These are phyloP conservation scores for Naganishia friedmannii DNA, from an alignment of 768 basidiomycete species.

Conservation along the genomic window DNA sequence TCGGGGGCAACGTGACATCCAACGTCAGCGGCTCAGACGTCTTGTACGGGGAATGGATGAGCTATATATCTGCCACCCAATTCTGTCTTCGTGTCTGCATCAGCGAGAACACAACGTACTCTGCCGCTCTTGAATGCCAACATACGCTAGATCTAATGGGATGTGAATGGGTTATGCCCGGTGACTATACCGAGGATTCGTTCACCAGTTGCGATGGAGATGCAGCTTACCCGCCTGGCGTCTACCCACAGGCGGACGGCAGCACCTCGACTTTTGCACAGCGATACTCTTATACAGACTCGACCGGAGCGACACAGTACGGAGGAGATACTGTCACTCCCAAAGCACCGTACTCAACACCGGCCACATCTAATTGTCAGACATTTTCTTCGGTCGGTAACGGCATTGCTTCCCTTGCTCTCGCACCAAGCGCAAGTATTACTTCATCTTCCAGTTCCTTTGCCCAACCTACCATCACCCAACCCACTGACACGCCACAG, in stretches of 20 bases:
- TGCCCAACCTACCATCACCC: background rate
- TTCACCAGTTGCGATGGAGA: conserved; percentile 57
- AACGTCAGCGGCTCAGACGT: conserved; percentile 52
- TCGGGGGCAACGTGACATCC: conserved; percentile 52
- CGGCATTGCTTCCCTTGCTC: conserved; percentile 9
- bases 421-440: background rate
- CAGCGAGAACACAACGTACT: conserved; percentile 53
- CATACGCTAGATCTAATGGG: conserved; percentile 53
- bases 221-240: conserved; percentile 53
- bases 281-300: conserved; percentile 37
- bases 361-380: conserved; percentile 33
- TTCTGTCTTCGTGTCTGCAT: conserved; percentile 57
- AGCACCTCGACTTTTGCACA: conserved; percentile 52
- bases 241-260: conserved; percentile 53
- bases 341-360: conserved; percentile 39
- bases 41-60: conserved; percentile 56
- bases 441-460: background rate
- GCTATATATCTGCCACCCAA: conserved; percentile 55
- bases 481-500: background rate
- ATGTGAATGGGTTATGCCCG: conserved; percentile 33
- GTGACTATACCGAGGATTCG: conserved; percentile 48
- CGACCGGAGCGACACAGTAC: conserved; percentile 33
- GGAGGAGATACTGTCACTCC: conserved; percentile 52
- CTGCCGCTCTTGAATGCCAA: conserved; percentile 52
- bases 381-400: conserved; percentile 35